phyloP scores from a whole-genome alignment of 495 filamentous ascomycete species.

The Choiromyces venosus region DNA sequence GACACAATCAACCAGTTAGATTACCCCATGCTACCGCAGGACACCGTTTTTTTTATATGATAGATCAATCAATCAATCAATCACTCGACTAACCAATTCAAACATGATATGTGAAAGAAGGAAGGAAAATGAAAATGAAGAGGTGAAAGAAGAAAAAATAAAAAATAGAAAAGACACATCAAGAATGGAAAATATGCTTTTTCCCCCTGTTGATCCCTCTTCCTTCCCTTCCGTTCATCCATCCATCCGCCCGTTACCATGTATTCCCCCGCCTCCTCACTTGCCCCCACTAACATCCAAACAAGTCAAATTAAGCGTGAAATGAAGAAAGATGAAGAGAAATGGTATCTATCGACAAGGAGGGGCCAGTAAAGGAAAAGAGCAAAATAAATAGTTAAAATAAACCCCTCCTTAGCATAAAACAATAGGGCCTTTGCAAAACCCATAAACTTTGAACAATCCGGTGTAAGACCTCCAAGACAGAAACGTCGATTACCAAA shows the following conservation, averaged over 20 bases:
- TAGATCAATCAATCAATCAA: background rate
- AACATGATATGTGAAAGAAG: slow-evolving; percentile 13
- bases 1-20: background rate
- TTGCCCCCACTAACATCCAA: background rate
- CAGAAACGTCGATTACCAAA: background rate
- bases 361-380: background rate
- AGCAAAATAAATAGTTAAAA: background rate
- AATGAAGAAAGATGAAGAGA: background rate
- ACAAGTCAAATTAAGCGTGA: background rate
- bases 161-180: slow-evolving; percentile 7
- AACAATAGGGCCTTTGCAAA: background rate
- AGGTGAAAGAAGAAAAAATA: background rate
- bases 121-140: slow-evolving; percentile 18
- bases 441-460: background rate
- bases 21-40: slow-evolving; percentile 23
- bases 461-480: background rate
- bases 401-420: background rate
- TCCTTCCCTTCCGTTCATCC: background rate
- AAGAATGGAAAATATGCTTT: slow-evolving; percentile 3
- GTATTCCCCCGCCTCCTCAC: background rate
- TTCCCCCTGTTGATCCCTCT: background rate
- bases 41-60: slow-evolving; percentile 11
- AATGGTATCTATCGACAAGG: background rate
- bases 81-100: background rate
- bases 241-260: background rate